Base-by-base conservation (phyloP, 495 filamentous ascomycete genomes). In the Margaritispora aquatica region DNA sequence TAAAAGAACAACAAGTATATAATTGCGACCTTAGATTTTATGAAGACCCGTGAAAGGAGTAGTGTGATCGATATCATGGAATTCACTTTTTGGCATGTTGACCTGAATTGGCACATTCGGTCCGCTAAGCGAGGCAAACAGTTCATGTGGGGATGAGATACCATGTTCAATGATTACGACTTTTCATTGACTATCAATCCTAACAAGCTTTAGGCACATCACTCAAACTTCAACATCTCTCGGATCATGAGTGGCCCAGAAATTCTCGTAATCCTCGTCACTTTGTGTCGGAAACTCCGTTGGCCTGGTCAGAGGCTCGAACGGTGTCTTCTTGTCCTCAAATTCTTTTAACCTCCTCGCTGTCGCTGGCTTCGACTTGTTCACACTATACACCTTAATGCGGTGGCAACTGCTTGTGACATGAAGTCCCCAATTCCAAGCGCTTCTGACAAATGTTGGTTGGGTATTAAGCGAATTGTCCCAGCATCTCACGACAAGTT, bases 341-440 rank as follows among this genome's bases (percentile, higher is more conserved):
- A 82, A 66, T 58, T 75, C 65, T 53, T 75, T 75, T 56, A 88
- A 59, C 8, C 79, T 69, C 58, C 71, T 66, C 20, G 68, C 71
- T 1, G 84, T 87, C 5, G 66, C 62, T 1, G 77, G 67, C 20
- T 69, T 75, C 0, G 58, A 73, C 60, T 75, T 79, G 68, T 87
- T 87, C 61, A 86, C 73, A 59, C 81, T 86, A 67, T 86, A 88
- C 11, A 87, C 63, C 55, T 72, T 82, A 69, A 88, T 77, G 2
- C 83, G 76, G 63, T 87, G 85, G 26, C 79, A 81, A 2, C 79
- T 84, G n/a, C 75, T 79, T 1, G 84, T 87, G 24, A 88, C 84
- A 69, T 87, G 84, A 15, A 87, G 71, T 41, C 82, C 84, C 84
- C 83, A 87, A 66, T 81, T 80, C 77, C 74, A 78, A 68, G 26